Base-by-base conservation (phyloP, 2,329 filamentous ascomycete species). In the Phialophora verrucosa region DNA sequence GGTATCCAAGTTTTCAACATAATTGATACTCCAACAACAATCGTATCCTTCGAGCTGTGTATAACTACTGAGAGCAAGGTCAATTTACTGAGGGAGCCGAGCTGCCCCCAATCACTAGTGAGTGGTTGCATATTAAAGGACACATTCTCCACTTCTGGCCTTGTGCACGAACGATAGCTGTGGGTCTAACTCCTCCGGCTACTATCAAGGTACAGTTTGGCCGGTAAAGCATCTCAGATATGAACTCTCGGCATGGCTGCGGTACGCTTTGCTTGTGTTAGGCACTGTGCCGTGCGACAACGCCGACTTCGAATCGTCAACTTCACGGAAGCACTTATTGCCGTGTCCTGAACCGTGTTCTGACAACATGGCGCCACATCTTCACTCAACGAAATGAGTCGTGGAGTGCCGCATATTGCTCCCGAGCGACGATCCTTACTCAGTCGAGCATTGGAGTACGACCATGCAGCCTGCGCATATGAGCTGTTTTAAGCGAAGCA, bases 1-100 rank as follows among this genome's bases (percentile, higher is more conserved):
- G 72, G 72, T 74, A n/a, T 70, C 70, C 12, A 73, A 72, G 38
- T 74, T 70, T 55, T 71, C 70, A 12, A 73, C 71, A 8, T 74
- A 60, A 72, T 29, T 70, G 56, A 70, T 55, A 11, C 49, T 12
- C 49, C 49, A 7, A 51, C n/a, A 7, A 51, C 14, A 6, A 51
- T 8, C 38, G 17, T n/a, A 44, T 44, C 38, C 4, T 44, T 44
- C 17, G 14, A n/a, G 38, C 38, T 44, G 6, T n/a, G 17, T 44
- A n/a, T n/a, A n/a, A n/a, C 38, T 11, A 7, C 14, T 20, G 38
- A n/a, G 17, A 44, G 38, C 38, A 8, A n/a, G 38, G 5, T n/a
- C 1, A 44, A 4, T 44, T n/a, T n/a, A 44, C 38, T 2, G 2
- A 44, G 3, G 8, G 4, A n/a, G 38, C 17, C 6, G n/a, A n/a